Conservation (phyloP, 345 rosid species). For the Dovyalis caffra region DNA sequence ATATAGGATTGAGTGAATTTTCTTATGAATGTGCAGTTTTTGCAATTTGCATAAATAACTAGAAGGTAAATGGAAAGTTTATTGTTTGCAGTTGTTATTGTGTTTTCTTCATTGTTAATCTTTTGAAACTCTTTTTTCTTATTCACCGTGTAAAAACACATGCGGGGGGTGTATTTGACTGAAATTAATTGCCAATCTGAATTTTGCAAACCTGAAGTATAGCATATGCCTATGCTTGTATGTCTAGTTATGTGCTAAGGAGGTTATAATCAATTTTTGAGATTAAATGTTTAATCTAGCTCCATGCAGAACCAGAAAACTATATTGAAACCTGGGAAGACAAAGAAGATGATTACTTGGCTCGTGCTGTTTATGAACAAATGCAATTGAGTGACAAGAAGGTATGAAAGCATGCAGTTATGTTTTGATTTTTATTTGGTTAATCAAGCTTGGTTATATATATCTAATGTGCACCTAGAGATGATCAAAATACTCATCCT, state of each 20-base stretch:
- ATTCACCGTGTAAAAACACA: neutral
- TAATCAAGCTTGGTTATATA: neutral
- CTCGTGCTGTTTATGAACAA: slow-evolving; percentile 60
- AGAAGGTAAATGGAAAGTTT: too few relatives aligned
- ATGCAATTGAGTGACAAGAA: slow-evolving; percentile 66
- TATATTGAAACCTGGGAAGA: slow-evolving; percentile 66
- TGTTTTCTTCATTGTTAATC: too few relatives aligned
- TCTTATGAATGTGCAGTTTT: too few relatives aligned
- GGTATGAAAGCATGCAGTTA: slow-evolving; percentile 31
- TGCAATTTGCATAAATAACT: too few relatives aligned
- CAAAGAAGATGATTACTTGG: slow-evolving; percentile 85
- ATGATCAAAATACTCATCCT: neutral
- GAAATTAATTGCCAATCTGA: neutral
- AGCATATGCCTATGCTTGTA: neutral
- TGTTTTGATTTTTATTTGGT: too few relatives aligned
- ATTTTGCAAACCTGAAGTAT: neutral
- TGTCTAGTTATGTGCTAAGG: neutral
- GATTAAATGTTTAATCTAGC: slow-evolving; percentile 22
- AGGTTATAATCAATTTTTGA: slow-evolving; percentile 22
- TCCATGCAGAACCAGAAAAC: slow-evolving; percentile 41
- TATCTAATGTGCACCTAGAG: neutral
- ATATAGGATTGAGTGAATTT: neutral
- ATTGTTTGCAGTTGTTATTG: too few relatives aligned
- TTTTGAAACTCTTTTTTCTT: neutral
- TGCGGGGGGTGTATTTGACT: neutral